Conservation (phyloP, 1,139 yeast species). For the Martiniozyma asiatica region DNA sequence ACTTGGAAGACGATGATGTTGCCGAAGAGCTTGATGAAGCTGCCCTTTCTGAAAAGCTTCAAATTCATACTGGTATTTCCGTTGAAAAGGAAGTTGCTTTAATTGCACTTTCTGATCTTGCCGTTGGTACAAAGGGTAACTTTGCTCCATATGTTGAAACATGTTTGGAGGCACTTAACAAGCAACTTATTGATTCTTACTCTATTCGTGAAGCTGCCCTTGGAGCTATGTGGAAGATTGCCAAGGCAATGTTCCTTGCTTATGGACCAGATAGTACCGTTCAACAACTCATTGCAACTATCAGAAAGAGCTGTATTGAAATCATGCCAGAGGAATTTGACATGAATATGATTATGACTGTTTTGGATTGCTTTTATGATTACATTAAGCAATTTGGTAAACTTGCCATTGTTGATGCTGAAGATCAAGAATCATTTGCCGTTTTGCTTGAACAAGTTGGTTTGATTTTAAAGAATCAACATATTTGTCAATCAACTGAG, state of each 20-base stretch:
- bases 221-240: conserved; percentile 72
- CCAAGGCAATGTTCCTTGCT: conserved; percentile 55
- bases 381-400: conserved; percentile 67
- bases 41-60: conserved; percentile 58
- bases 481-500: conserved; percentile 66
- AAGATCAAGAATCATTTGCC: conserved; percentile 51
- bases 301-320: conserved; percentile 53
- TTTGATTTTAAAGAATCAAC: conserved; percentile 66
- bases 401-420: conserved; percentile 48
- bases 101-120: conserved; percentile 83
- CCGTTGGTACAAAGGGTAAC: conserved; percentile 70
- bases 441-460: conserved; percentile 57
- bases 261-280: conserved; percentile 40
- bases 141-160: conserved; percentile 72
- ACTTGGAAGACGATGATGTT: conserved; percentile 26
- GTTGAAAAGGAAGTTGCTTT: conserved; percentile 96
- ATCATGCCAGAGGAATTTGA: conserved; percentile 72
- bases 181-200: conserved; percentile 74
- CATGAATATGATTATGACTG: conserved; percentile 64
- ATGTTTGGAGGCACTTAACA: conserved; percentile 51
- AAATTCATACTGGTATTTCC: conserved; percentile 89
- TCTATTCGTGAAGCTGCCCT: conserved; percentile 88
- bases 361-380: conserved; percentile 66
- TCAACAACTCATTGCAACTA: conserved; percentile 48
- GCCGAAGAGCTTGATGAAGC: conserved; percentile 27